Base-by-base conservation (phyloP, 768 basidiomycete species). In the Panaeolus cyanescens region DNA sequence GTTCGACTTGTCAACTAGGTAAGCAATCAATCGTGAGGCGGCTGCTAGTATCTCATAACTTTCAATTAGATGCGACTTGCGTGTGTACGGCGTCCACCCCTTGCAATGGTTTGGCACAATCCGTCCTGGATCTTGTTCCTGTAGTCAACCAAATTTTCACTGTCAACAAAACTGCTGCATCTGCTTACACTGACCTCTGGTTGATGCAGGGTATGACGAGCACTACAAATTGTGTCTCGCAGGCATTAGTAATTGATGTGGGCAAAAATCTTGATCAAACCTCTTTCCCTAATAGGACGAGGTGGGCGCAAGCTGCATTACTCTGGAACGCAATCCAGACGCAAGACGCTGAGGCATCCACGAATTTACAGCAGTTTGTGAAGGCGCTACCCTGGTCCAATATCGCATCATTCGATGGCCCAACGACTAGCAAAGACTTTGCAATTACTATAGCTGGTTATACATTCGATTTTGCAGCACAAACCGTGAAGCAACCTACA, bases 261-360 rank as follows among this genome's bases (percentile, higher is more conserved):
- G 80, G 81, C 15, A 79, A 77, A 10, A 73, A 72, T 2, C 71
- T 87, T 19, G 71, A 80, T 56, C 65, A 74, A 3, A 61, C 64
- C 6, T 72, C 59, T 9, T 77, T 76, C 39, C 81, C 83, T 13
- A 84, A 83, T 63, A 78, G 84, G 32, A 84, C 84, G 6, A 65
- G 70, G 22, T 90, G 87, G 87, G 82, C 84, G 0, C 83, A 83
- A 68, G 70, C 82, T 5, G 83, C 86, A 17, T 64, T 90, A 32
- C 74, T 90, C 2, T 90, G 86, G 85, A 84, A 83, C 65, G 71
- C 85, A 10, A 74, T 85, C 4, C 75, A 81, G 66, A 83, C 84
- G 1, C 80, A 82, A 63, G 79, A 88, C 70, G 56, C 74, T 5
- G 66, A 67, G 25, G 68, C 77, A 5, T 72, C 79, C 19, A 55